Base-by-base conservation (phyloP, 345 rosid genomes). In the Xanthoceras sorbifolium region DNA sequence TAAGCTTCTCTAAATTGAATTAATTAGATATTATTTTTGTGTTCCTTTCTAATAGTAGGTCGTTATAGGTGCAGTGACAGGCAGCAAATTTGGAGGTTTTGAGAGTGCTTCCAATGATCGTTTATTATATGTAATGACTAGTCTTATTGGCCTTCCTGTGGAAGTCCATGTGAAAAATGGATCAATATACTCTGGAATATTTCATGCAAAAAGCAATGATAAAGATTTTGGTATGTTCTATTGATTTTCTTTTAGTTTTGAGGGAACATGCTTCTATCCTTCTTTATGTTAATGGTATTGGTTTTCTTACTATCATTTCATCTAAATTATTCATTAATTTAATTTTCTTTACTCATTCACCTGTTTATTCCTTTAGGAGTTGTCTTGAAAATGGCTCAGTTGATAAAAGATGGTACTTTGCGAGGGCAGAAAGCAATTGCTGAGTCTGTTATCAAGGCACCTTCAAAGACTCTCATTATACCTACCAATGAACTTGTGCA, bases 91-190 rank as follows among this genome's bases (percentile, higher is more conserved):
- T 85, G 93, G 84, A 79, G 87, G 76, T 76, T 79, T 20, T 62
- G 87, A 79, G 79, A 85, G 81, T 73, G 85, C 88, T 81, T 86
- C 87, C 3, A 89, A 87, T 11, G 99, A 92, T 80, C 87, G 95
- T 68, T 80, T 94, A 72, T 81, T 89, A 67, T 97, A 91, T 84
- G 67, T 91, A 70, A 67, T 92, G 48, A 80, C 94, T 59, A 87
- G 91, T 85, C 86, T 90, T 59, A 87, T 97, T 72, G 99, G 97
- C 78, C 97, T 89, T 67, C 84, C 65, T 67, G 98, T 97, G 79
- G 98, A 94, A 74, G 97, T 87, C 76, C 96, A 92, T 83, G 92
- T 92, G 79, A 94, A 89, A 85, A 86, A 88, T 87, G 98, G 98
- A 83, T 88, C 97, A 50, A 69, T 92, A 38, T 94, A 86, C 84